Evolutionary conservation across 257 asterid species (phyloP), one percentile per base, ranked within the genome.

Genomic region (Nemophila menziesii): DNA sequence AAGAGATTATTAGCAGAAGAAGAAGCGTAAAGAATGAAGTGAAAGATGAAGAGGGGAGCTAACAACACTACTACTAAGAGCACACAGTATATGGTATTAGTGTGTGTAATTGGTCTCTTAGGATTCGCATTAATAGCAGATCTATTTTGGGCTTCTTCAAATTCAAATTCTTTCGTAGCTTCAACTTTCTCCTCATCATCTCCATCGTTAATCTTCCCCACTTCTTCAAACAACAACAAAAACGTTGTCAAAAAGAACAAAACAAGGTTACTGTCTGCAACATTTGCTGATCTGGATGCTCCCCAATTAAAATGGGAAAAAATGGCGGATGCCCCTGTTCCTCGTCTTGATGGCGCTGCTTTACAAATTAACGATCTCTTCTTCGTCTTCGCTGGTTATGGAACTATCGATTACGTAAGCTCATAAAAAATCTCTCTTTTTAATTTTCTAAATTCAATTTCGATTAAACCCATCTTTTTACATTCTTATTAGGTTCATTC

Each of bases 281-380:
- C 92, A 34, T 86, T 72, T 71, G 92, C 97, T 43, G 97, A 86
- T 74, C 64, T 86, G 71, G 83, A 82, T 5, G 95, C 74, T 40
- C 93, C 97, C 7, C 58, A 67, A 57, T 60, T 87, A 63, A 52
- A 73, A 44, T 87, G 95, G 97, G 93, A 87, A 68, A 73, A 80
- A 74, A 87, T 87, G 97, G 66, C 82, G 7, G 27, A 64, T 8
- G 84, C 93, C 41, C 95, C 97, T 0, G 97, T 87, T 57, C 89
- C 97, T 60, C 95, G 97, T 49, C 95, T 87, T 16, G 97, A 87
- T 52, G 95, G 97, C 24, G 92, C 95, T 11, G 95, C 95, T 5
- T 51, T 87, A 46, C 97, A 87, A 65, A 75, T 87, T 64, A 69
- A 71, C 54, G 60, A 87, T 71, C 93, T 69, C 52, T 89, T 87